These are phyloP conservation scores for Croton setiger DNA, from an alignment of 441 rosid genomes.

Conservation along the genomic window DNA sequence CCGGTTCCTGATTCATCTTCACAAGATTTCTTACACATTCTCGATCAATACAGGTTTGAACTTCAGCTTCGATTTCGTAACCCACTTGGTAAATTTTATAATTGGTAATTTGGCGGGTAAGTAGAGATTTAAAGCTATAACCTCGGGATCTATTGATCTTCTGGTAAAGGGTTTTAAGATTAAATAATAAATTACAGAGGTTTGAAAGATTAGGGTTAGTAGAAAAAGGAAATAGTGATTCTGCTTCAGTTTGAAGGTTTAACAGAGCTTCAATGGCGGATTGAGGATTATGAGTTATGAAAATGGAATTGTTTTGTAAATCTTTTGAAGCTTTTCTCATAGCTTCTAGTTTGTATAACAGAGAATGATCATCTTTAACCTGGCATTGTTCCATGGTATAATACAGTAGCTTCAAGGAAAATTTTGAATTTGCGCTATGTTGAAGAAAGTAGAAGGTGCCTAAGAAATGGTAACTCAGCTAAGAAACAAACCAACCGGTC, in stretches of 20 bases:
- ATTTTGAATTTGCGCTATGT: conserved; percentile 2
- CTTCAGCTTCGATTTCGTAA: conserved; percentile 31
- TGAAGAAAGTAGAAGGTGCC: background rate
- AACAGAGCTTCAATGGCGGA: conserved; percentile 25
- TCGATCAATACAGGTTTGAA: conserved; percentile 34
- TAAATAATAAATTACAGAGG: conserved; percentile 29
- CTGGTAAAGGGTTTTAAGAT: conserved; percentile 35
- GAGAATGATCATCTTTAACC: background rate
- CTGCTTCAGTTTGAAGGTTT: conserved; percentile 23
- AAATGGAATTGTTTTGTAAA: conserved; percentile 38
- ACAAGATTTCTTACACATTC: conserved; percentile 34
- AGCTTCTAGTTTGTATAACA: conserved; percentile 24
- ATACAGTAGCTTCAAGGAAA: background rate
- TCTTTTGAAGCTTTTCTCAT: conserved; percentile 36
- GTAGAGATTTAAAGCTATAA: conserved; percentile 28
- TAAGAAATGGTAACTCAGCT: too few species aligned
- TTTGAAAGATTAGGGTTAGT: conserved; percentile 27
- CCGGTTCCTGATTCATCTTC: conserved; percentile 20
- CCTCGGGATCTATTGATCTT: conserved; percentile 32
- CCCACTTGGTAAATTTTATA: conserved; percentile 41
- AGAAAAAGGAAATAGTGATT: conserved; percentile 19
- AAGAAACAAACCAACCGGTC: conserved; percentile 21
- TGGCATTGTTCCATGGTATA: conserved; percentile 27
- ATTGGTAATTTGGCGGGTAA: conserved; percentile 36
- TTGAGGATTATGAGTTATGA: conserved; percentile 28